Percentiles rank a stretch among this genome's conserved stretches.
phyloP scores from a whole-genome alignment of 805 yeast genomes.

The Metschnikowia orientalis region DNA sequence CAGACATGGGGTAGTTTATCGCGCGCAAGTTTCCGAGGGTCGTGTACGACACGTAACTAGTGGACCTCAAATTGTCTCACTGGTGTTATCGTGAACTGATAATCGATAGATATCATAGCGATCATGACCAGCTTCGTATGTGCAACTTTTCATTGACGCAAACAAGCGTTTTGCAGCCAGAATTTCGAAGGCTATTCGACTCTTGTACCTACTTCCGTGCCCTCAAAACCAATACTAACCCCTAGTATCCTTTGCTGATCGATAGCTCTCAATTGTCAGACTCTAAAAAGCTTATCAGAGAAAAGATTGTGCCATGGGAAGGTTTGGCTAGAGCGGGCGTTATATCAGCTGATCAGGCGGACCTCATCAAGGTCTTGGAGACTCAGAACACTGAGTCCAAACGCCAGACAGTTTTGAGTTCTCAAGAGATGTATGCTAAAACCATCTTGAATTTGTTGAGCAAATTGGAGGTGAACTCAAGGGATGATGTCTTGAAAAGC shows the following conservation, averaged over 20 bases:
- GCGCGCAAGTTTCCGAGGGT: constrained; percentile 4
- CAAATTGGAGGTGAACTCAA: constrained; percentile 38
- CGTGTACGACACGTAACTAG: constrained; percentile 1
- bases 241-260: constrained; percentile 36
- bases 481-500: constrained; percentile 65
- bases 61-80: constrained; percentile 6
- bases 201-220: not conserved
- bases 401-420: constrained; percentile 37
- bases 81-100: too few species aligned
- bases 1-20: too few species aligned
- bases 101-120: too few species aligned
- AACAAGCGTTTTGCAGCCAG: not conserved
- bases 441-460: constrained; percentile 52
- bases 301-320: constrained; percentile 88
- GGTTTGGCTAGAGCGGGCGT: constrained; percentile 74
- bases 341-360: constrained; percentile 65
- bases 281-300: constrained; percentile 62
- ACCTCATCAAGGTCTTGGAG: constrained; percentile 50
- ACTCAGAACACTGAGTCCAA: constrained; percentile 43
- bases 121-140: constrained; percentile 7
- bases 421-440: constrained; percentile 49
- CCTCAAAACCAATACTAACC: constrained; percentile 15
- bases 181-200: not conserved
- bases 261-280: constrained; percentile 68
- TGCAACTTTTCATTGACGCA: not conserved